Percentiles rank a stretch among this genome's conserved stretches.
Conservation (phyloP, 2,329 filamentous ascomycete genomes). For the Orbilia quercus region DNA sequence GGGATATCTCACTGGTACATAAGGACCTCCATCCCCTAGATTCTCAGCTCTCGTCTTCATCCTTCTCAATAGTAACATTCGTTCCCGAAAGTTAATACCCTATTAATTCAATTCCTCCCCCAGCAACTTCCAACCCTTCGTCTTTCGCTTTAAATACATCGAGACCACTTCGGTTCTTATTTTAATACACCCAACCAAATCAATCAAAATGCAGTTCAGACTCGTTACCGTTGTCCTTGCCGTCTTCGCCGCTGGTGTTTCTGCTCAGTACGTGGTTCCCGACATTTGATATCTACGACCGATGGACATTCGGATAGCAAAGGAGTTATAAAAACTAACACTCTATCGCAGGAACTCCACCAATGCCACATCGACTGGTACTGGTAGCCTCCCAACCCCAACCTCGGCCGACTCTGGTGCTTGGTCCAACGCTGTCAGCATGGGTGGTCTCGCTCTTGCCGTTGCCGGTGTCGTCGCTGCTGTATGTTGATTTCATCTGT, state of each 20-base stretch:
- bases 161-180: slow-evolving; percentile 34
- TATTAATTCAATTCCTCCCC: slow-evolving; percentile 49
- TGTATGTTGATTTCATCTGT: slow-evolving; percentile 53
- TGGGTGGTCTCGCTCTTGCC: slow-evolving; percentile 59
- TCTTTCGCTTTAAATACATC: slow-evolving; percentile 56
- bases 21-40: slow-evolving; percentile 51
- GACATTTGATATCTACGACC: slow-evolving; percentile 1
- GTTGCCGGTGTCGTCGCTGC: slow-evolving; percentile 60
- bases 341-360: slow-evolving; percentile 23
- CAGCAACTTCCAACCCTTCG: slow-evolving; percentile 53
- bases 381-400: slow-evolving; percentile 33
- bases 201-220: slow-evolving; percentile 61
- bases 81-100: slow-evolving; percentile 53
- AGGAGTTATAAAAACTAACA: slow-evolving; percentile 24
- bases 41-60: slow-evolving; percentile 42
- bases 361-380: slow-evolving; percentile 36
- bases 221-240: slow-evolving; percentile 57
- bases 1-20: slow-evolving; percentile 51
- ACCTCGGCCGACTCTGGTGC: slow-evolving; percentile 52
- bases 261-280: slow-evolving; percentile 51
- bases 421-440: slow-evolving; percentile 59
- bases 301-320: slow-evolving; percentile 1
- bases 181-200: slow-evolving; percentile 35
- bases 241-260: slow-evolving; percentile 58
- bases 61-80: slow-evolving; percentile 55